Evolutionary conservation across 2,329 filamentous ascomycete species (phyloP), one percentile per base, ranked within the genome.

Genomic region (Ophiostoma ips): DNA sequence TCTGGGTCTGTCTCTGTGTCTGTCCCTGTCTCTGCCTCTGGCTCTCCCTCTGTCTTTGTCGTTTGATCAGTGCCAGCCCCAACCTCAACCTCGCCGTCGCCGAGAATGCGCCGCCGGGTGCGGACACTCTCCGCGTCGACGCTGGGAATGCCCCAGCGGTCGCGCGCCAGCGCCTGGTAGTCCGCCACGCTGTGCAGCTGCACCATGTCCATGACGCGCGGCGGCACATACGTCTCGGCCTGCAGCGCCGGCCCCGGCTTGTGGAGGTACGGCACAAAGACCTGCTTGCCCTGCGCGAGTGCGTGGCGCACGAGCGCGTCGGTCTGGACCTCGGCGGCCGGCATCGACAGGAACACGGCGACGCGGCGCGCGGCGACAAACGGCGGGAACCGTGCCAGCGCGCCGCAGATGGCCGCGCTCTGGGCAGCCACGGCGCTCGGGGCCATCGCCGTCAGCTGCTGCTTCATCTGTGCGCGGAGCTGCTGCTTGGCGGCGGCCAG

Each of bases 111-210:
- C 57, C 79, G 73, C 58, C 89, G 76, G 53, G 71, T 66, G 45
- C 72, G 63, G 3, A 94, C 72, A 2, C 83, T 84, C 18, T 75
- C 70, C 46, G 73, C 68, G 53, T 79, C 73, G 52, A 94, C 77
- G 31, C 84, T 90, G n/a, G 92, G 92, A 56, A 98, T 98, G 10
- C 88, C 89, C 92, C 92, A 98, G 62, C 76, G 79, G 65, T 98
- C 92, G 37, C 75, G 74, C 60, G 80, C 68, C 53, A 96, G 70
- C 21, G 77, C 76, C 55, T 87, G 78, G 63, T 89, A 95, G 63
- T 98, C 92, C 28, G 76, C 68, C 47, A 87, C 64, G 24, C 80
- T 82, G 51, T 73, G 69, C 37, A 98, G 71, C 55, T 80, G 80
- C 19, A 98, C 78, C 92, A 98, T 96, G 61, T 95, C 88, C 92